Conservation (phyloP, 352 stramenopile species). For the Aphanomyces cochlioides region DNA sequence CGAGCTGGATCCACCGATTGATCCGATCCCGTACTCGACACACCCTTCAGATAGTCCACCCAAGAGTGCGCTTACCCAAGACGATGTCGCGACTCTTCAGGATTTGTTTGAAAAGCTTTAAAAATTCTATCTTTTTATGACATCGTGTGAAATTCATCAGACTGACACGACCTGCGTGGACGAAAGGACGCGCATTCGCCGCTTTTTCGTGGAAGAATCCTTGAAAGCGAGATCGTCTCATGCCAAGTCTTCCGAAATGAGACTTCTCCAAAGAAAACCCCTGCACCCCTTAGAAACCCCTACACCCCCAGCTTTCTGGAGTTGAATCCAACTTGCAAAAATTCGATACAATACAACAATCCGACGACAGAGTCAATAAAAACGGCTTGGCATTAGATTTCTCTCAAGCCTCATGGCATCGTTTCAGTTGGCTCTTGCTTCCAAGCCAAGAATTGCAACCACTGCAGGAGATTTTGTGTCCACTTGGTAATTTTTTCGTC, state of each 20-base stretch:
- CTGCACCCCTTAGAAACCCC: no score
- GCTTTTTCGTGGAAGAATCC: not conserved
- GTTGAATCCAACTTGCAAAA: not conserved
- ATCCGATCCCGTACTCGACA: not conserved
- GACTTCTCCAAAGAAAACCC: no score
- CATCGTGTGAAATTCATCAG: not conserved
- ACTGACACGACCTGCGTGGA: not conserved
- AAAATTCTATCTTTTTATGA: not conserved
- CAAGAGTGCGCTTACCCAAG: not conserved
- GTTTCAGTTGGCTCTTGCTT: not conserved
- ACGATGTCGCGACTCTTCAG: not conserved
- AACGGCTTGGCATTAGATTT: not conserved
- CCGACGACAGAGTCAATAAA: not conserved
- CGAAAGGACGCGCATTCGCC: not conserved
- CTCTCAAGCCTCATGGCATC: not conserved
- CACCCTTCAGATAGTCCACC: not conserved
- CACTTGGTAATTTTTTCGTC: not conserved
- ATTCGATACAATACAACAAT: not conserved
- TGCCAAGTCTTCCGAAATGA: not conserved
- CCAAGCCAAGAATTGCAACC: not conserved
- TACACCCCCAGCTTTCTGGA: no score
- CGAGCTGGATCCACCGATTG: not conserved
- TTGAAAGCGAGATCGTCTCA: not conserved
- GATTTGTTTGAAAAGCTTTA: constrained; percentile 1
- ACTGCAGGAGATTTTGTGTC: not conserved